These are phyloP conservation scores for Articulospora tetracladia DNA, from an alignment of 495 filamentous ascomycete genomes.

Conservation along the genomic window DNA sequence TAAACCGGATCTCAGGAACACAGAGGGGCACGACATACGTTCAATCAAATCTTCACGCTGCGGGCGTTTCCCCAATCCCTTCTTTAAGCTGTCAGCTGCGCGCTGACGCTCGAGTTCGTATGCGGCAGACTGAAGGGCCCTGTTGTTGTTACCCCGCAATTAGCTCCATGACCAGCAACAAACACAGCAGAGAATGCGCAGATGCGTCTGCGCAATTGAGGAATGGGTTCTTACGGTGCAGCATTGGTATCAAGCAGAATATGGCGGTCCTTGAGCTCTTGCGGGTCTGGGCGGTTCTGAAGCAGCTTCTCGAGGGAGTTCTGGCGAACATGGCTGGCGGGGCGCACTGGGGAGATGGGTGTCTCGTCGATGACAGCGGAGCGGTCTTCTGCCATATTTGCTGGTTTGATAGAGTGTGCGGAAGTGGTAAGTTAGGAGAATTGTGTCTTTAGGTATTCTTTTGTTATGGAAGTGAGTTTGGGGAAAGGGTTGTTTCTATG, in stretches of 20 bases:
- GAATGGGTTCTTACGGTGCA: conserved; percentile 51
- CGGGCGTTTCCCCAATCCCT: conserved; percentile 60
- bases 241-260: conserved; percentile 70
- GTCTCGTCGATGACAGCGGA: conserved; percentile 26
- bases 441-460: no score
- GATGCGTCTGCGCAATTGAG: not conserved
- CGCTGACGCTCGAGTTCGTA: conserved; percentile 63
- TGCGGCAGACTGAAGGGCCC: conserved; percentile 57
- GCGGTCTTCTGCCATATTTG: conserved; percentile 11
- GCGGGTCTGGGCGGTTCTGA: conserved; percentile 68
- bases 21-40: conserved; percentile 44
- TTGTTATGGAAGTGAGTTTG: not conserved
- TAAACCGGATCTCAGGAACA: not conserved
- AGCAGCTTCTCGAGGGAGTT: conserved; percentile 89
- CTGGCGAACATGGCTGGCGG: conserved; percentile 54
- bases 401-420: not conserved
- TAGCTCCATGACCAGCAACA: not conserved
- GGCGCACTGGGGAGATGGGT: conserved; percentile 60
- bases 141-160: conserved; percentile 24
- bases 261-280: conserved; percentile 75
- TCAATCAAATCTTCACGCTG: conserved; percentile 66
- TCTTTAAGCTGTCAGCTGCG: conserved; percentile 60
- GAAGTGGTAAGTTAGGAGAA: no score
- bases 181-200: not conserved
- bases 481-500: not conserved